Evolutionary conservation across 306 rosid genomes (phyloP).

Genomic region (Sechiopsis laciniata): DNA sequence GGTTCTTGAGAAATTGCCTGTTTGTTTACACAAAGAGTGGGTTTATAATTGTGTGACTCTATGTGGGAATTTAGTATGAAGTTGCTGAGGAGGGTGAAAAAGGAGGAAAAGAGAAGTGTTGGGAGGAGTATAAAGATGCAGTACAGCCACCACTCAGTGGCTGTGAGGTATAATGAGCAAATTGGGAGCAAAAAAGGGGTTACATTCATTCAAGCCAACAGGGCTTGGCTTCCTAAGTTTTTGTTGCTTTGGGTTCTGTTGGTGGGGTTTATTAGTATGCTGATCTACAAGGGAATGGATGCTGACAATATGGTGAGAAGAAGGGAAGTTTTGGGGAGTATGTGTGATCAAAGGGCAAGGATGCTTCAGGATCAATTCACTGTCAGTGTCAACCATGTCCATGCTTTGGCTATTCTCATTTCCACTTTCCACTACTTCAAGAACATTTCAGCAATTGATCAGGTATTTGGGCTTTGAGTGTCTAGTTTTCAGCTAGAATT

Average conservation of each 20-base stretch:
- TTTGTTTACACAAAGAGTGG: constrained; percentile 24
- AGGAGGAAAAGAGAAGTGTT: constrained; percentile 26
- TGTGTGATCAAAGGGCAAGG: constrained; percentile 28
- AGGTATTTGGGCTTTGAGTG: constrained; percentile 71
- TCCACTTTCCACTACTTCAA: constrained; percentile 29
- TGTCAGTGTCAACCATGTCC: constrained; percentile 22
- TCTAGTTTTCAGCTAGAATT: neutral
- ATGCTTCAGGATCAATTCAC: constrained; percentile 23
- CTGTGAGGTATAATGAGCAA: constrained; percentile 65
- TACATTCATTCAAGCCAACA: constrained; percentile 64
- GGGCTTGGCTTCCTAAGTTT: constrained; percentile 67
- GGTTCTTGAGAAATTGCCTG: constrained; percentile 1
- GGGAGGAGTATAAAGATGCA: constrained; percentile 46
- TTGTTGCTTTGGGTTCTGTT: constrained; percentile 53
- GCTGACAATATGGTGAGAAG: constrained; percentile 73
- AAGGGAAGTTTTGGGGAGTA: constrained; percentile 64
- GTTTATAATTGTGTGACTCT: constrained; percentile 16
- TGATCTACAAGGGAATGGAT: constrained; percentile 59
- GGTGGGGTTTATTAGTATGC: constrained; percentile 43
- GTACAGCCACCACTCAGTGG: constrained; percentile 54
- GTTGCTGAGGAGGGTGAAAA: constrained; percentile 24
- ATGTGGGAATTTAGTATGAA: constrained; percentile 34
- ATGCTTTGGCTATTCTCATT: constrained; percentile 24
- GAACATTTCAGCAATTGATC: constrained; percentile 86
- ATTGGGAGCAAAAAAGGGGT: constrained; percentile 49